Base-by-base conservation (phyloP, 2,329 filamentous ascomycete genomes). In the Fusarium staphyleae region DNA sequence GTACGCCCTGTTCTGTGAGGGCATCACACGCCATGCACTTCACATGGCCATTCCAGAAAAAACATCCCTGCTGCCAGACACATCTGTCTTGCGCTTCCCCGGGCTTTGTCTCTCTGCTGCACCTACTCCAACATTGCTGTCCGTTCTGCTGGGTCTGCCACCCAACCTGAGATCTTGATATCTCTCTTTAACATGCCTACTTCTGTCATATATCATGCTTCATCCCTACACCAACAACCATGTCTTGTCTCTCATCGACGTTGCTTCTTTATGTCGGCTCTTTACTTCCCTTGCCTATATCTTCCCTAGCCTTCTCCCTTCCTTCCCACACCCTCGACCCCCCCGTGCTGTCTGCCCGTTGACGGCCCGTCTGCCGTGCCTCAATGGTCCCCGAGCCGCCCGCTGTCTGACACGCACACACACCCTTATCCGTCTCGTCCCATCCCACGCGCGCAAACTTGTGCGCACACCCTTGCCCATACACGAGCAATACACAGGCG, bases 361-460 rank as follows among this genome's bases (percentile, higher is more conserved):
- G 43, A 63, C 64, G 64, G 64, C 51, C 64, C 64, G 62, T 62
- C 64, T 64, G 57, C 64, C 64, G 62, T 62, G 54, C 57, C 57
- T 63, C 57, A 56, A 61, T 62, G 60, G 51, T 48, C 57, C 44
- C 54, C 49, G 50, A 66, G 48, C 63, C 53, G 54, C 52, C 60
- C 52, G 54, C 47, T 49, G 49, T 62, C 56, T 66, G 61, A 64
- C 52, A 57, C 54, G 53, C 57, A 54, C 59, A 54, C 53, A 61
- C 53, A 48, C 45, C 34, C 53, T 48, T 30, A 41, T 34, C 39
- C 40, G 15, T 47, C 46, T 15, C 45, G 39, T 61, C 52, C 35
- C 53, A 46, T 24, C 22, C 22, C 22, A 24, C 22, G 22, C 48
- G 41, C 55, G 52, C 52, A 63, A 45, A 47, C 54, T 48, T 51